Base-by-base conservation (phyloP, 2,329 filamentous ascomycete species). In the Neocucurbitaria cava region DNA sequence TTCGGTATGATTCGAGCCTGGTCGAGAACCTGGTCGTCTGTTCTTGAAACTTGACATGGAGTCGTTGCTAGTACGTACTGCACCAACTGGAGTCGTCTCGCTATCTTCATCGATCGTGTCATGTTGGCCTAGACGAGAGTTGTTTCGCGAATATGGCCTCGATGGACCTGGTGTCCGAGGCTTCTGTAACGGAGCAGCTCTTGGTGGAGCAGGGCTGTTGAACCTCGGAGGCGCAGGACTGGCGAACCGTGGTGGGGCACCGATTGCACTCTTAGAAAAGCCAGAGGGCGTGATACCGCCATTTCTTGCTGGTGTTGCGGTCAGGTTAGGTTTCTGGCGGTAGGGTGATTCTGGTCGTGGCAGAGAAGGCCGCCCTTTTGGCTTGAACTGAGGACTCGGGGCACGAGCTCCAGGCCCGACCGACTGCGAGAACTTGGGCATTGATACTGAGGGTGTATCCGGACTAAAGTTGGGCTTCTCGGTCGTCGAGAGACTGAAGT, bases 361-460 rank as follows among this genome's bases (percentile, higher is more conserved):
- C n/a, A 96, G 81, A 1, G 93, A 96, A 8, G 88, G 87, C 53
- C 92, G 86, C 40, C 86, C 78, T 64, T 85, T 87, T 5, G 84
- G 79, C 73, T 90, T 93, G 65, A 88, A 85, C 43, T 85, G 80
- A 2, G 92, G 91, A 68, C 89, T 94, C 21, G 87, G 74, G 24
- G 88, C 87, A 70, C 89, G 85, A 23, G 74, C 77, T 36, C 87
- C 85, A 6, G 90, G 90, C 1, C 92, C 92, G 40, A 96, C 81
- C 0, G 93, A 96, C 76, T 96, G 91, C 72, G 92, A 95, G 78
- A 97, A 95, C 71, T 93, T 93, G 50, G 89, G 84, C 45, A 91
- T 65, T 0, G 89, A 84, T 46, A 91, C 65, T 0, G 84, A 84
- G 0, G 88, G 88, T 86, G 70, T 83, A 55, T 63, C 70, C 31